Evolutionary conservation across 495 filamentous ascomycete species (phyloP), one percentile per base, ranked within the genome.

Genomic region (Penicillium daleae): DNA sequence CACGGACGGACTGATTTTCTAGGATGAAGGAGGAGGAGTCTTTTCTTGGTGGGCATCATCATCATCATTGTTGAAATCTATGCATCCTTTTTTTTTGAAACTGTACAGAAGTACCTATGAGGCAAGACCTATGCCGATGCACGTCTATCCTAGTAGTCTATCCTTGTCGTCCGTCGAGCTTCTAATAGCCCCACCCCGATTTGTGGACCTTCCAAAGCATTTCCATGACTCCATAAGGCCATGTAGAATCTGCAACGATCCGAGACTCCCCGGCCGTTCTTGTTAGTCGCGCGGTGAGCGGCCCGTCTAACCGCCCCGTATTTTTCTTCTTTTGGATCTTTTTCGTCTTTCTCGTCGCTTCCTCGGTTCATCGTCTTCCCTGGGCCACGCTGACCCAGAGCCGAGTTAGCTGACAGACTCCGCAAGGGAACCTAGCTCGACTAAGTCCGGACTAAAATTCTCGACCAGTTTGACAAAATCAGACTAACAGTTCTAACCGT

Each of bases 241-340:
- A n/a, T n/a, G n/a, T n/a, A n/a, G n/a, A n/a, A n/a, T n/a, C n/a
- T n/a, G n/a, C n/a, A n/a, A n/a, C n/a, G n/a, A n/a, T n/a, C n/a
- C n/a, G n/a, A n/a, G n/a, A n/a, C n/a, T n/a, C n/a, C n/a, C n/a
- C n/a, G n/a, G n/a, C n/a, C n/a, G n/a, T n/a, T n/a, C n/a, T n/a
- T n/a, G n/a, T n/a, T 52, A 29, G 15, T 22, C 10, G 19, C 40
- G 42, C 71, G 71, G 69, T 58, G 59, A 49, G 48, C 73, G 74
- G 75, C 57, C 76, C 74, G 74, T 63, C 37, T 52, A 72, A 60
- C 69, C 75, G 67, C 59, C 46, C 13, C 46, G n/a, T 22, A 39
- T 39, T 39, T 33, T 10, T 33, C 17, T 15, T 15, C 8, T 21
- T 15, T 46, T 22, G 19, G 17, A 9, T 1, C 12, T 9, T 46